Conservation (phyloP, 176 grass and related monocot species). For the Musa beccarii region DNA sequence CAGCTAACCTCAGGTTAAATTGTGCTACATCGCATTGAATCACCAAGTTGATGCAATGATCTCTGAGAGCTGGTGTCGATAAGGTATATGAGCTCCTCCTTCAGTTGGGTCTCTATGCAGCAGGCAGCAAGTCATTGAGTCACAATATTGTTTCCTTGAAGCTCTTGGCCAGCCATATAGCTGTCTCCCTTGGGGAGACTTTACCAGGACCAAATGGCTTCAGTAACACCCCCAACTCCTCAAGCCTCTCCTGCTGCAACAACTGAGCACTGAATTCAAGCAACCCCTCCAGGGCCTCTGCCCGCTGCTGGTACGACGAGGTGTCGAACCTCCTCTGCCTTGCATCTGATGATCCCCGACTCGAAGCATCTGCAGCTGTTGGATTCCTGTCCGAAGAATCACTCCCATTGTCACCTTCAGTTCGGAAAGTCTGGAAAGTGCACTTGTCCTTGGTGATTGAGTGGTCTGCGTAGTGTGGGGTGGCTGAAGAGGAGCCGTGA, state of each 20-base stretch:
- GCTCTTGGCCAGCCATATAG: conserved; percentile 91
- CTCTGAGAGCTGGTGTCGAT: neutral
- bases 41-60: neutral
- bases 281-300: conserved; percentile 78
- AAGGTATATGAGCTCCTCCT: neutral
- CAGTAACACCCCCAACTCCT: conserved; percentile 70
- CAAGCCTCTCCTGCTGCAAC: conserved; percentile 71
- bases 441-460: conserved; percentile 97
- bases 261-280: conserved; percentile 95
- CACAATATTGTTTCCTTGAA: conserved; percentile 57
- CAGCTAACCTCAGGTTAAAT: neutral
- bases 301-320: conserved; percentile 67
- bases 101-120: neutral
- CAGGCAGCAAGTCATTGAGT: neutral
- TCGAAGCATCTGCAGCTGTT: conserved; percentile 27
- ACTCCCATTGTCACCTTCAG: conserved; percentile 28
- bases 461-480: conserved; percentile 25
- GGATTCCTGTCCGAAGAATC: conserved; percentile 29
- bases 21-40: neutral
- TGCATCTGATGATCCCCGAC: conserved; percentile 45
- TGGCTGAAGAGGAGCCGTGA: conserved; percentile 22
- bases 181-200: conserved; percentile 81
- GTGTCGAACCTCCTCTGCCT: conserved; percentile 62
- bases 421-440: conserved; percentile 54
- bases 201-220: conserved; percentile 81